A percentile compares a stretch with the other conserved stretches of the same genome.
Conservation (phyloP, 1,284 basidiomycete species). For the Fistulinella cinereoalba region DNA sequence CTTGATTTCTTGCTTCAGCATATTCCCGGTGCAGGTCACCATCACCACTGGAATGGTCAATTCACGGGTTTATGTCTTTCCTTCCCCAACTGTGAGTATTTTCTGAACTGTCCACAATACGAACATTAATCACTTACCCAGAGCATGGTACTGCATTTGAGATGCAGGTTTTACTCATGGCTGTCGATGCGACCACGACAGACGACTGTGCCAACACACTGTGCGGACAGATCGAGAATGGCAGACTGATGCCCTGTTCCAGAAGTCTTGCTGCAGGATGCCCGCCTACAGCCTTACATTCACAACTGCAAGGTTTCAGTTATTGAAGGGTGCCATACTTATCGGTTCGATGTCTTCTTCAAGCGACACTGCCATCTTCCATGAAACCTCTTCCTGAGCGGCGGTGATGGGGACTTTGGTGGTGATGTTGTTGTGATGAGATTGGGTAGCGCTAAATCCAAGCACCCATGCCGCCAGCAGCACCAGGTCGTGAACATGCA, state of each 20-base stretch:
- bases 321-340: not conserved
- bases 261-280: slow-evolving; percentile 1
- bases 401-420: not conserved
- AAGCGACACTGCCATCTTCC: slow-evolving; percentile 2
- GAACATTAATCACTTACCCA: not conserved
- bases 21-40: not conserved
- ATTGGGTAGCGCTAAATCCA: no score
- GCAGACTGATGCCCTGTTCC: not conserved
- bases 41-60: slow-evolving; percentile 1
- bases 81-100: not conserved
- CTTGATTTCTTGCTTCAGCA: not conserved
- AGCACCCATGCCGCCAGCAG: no score
- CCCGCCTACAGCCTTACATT: slow-evolving; percentile 1
- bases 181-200: not conserved
- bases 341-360: slow-evolving; percentile 4
- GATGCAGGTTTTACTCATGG: slow-evolving; percentile 1
- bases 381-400: not conserved
- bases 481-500: not conserved
- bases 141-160: not conserved
- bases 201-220: not conserved
- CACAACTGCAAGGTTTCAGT: slow-evolving; percentile 4
- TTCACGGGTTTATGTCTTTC: not conserved
- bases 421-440: not conserved
- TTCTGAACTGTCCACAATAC: not conserved
- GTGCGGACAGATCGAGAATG: not conserved